Evolutionary conservation across 2,329 filamentous ascomycete species (phyloP).

Genomic region (Fusarium hostae): DNA sequence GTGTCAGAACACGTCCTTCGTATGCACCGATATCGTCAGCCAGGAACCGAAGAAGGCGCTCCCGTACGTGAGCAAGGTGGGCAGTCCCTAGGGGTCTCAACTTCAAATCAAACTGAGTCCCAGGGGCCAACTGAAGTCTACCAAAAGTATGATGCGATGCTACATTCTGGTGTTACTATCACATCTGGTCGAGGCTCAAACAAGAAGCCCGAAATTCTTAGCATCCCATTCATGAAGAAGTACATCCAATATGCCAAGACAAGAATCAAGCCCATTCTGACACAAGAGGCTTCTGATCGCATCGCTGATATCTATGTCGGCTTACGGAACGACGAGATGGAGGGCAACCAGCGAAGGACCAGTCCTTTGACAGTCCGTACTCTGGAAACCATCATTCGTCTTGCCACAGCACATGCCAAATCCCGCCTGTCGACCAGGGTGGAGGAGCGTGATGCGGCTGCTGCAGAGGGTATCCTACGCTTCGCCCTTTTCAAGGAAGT

Average conservation of each 20-base stretch:
- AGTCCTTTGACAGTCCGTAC: slow-evolving; percentile 97
- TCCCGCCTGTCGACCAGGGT: slow-evolving; percentile 87
- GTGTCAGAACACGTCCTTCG: slow-evolving; percentile 96
- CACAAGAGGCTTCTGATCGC: slow-evolving; percentile 89
- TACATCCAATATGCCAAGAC: slow-evolving; percentile 99
- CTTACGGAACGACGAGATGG: slow-evolving; percentile 93
- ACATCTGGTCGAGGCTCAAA: slow-evolving; percentile 78
- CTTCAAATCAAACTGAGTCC: slow-evolving; percentile 79
- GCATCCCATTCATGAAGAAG: slow-evolving; percentile 99
- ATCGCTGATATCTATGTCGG: slow-evolving; percentile 93
- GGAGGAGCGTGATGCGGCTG: slow-evolving; percentile 86
- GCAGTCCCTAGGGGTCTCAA: slow-evolving; percentile 87
- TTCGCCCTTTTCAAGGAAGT: slow-evolving; percentile 99
- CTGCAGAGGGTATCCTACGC: slow-evolving; percentile 88
- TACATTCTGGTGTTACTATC: slow-evolving; percentile 88
- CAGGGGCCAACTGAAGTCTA: slow-evolving; percentile 86
- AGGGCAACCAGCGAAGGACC: slow-evolving; percentile 91
- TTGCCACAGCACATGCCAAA: slow-evolving; percentile 96
- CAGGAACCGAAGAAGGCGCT: slow-evolving; percentile 92
- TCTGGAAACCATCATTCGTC: slow-evolving; percentile 96
- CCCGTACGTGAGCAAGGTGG: slow-evolving; percentile 89
- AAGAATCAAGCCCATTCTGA: slow-evolving; percentile 87
- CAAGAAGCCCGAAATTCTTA: slow-evolving; percentile 86
- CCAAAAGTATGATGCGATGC: slow-evolving; percentile 96
- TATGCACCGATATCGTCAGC: slow-evolving; percentile 95